Evolutionary conservation across 768 basidiomycete genomes (phyloP).

Genomic region (Leccinum subgranulosum): DNA sequence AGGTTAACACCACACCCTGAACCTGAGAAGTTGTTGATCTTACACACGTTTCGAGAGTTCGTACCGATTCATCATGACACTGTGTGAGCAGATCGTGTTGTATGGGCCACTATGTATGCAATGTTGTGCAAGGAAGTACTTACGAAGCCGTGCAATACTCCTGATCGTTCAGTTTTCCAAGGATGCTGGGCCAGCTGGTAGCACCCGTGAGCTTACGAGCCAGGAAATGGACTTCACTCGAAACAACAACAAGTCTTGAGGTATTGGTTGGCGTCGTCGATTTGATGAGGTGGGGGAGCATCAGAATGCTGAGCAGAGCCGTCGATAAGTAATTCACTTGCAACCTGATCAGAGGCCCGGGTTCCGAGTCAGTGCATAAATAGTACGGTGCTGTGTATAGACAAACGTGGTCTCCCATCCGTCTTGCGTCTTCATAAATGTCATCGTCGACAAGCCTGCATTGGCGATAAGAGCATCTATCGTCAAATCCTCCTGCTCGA

Average conservation of each 20-base stretch:
- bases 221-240: slow-evolving; percentile 28
- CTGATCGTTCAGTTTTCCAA: slow-evolving; percentile 26
- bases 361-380: background rate
- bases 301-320: slow-evolving; percentile 32
- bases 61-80: slow-evolving; percentile 26
- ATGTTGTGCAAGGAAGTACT: background rate
- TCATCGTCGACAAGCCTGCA: slow-evolving; percentile 20
- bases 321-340: slow-evolving; percentile 38
- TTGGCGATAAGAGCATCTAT: slow-evolving; percentile 32
- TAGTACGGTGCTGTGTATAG: background rate
- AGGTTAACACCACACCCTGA: background rate
- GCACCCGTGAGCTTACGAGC: slow-evolving; percentile 8
- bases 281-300: slow-evolving; percentile 35
- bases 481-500: slow-evolving; percentile 25
- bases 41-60: slow-evolving; percentile 26
- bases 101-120: background rate
- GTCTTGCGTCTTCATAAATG: slow-evolving; percentile 29
- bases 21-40: background rate
- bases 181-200: slow-evolving; percentile 23
- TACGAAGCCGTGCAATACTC: slow-evolving; percentile 27
- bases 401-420: slow-evolving; percentile 38
- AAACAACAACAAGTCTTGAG: slow-evolving; percentile 30
- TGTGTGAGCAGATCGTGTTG: slow-evolving; percentile 1
- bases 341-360: slow-evolving; percentile 20
- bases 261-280: slow-evolving; percentile 21